phyloP scores from a whole-genome alignment of 176 grass and related monocot genomes.

The Lolium perenne region DNA sequence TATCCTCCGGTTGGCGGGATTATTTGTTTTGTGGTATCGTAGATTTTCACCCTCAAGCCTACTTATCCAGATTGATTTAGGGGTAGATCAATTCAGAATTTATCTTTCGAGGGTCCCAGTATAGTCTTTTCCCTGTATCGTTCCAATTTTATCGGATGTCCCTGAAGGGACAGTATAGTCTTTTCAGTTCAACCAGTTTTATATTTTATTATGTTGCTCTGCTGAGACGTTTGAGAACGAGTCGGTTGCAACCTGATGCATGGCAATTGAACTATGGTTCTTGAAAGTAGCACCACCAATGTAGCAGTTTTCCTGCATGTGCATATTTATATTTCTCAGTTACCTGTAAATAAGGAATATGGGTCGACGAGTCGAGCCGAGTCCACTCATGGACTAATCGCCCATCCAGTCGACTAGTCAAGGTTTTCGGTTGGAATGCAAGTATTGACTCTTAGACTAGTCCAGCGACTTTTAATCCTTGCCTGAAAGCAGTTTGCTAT shows the following conservation, averaged over 20 bases:
- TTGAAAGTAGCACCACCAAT: neutral
- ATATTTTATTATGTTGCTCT: neutral
- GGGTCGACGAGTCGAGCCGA: too few relatives aligned
- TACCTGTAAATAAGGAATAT: neutral
- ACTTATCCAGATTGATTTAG: constrained; percentile 1
- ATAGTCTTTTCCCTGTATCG: neutral
- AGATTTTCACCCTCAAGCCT: neutral
- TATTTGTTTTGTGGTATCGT: neutral
- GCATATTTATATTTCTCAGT: constrained; percentile 4
- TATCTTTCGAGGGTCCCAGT: constrained; percentile 26
- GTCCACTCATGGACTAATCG: too few relatives aligned
- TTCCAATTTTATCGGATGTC: too few relatives aligned
- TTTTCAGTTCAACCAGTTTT: constrained; percentile 14
- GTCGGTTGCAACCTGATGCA: neutral
- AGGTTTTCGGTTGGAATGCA: too few relatives aligned
- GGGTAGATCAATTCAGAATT: neutral
- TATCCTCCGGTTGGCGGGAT: neutral
- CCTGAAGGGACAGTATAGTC: neutral
- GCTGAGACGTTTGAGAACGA: neutral
- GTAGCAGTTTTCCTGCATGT: neutral
- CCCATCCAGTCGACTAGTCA: too few relatives aligned
- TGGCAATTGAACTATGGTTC: neutral
- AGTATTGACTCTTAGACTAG: too few relatives aligned
- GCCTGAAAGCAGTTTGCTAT: neutral
- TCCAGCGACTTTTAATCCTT: too few relatives aligned